Evolutionary conservation across 2,329 filamentous ascomycete genomes (phyloP).

Genomic region (Zymoseptoria ardabiliae): DNA sequence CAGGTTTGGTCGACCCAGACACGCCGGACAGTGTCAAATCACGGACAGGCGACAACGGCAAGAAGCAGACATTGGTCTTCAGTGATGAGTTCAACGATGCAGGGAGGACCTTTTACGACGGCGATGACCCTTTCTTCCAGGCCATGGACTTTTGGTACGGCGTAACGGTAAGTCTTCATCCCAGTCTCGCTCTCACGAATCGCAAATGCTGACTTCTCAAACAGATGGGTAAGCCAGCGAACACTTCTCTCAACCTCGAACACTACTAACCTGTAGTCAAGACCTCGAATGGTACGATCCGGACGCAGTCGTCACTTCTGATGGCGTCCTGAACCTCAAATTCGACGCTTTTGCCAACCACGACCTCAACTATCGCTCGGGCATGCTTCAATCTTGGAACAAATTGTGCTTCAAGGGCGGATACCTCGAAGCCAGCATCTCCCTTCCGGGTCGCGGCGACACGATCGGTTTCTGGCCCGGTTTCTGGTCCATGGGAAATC

Average conservation of each 20-base stretch:
- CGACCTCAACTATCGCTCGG: slow-evolving; percentile 44
- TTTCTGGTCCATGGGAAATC: slow-evolving; percentile 69
- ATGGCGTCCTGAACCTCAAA: slow-evolving; percentile 44
- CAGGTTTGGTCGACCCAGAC: slow-evolving; percentile 58
- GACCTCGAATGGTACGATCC: slow-evolving; percentile 53
- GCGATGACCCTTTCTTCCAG: slow-evolving; percentile 62
- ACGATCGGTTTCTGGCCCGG: slow-evolving; percentile 66
- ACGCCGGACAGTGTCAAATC: slow-evolving; percentile 53
- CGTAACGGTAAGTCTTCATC: slow-evolving; percentile 41
- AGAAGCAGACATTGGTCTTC: slow-evolving; percentile 56
- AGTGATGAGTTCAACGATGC: slow-evolving; percentile 65
- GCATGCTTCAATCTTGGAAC: slow-evolving; percentile 49
- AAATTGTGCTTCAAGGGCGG: slow-evolving; percentile 61
- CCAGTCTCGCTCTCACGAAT: neutral
- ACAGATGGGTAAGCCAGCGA: neutral
- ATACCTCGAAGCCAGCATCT: slow-evolving; percentile 62
- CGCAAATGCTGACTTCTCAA: neutral
- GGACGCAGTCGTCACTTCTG: slow-evolving; percentile 30
- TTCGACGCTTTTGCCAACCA: slow-evolving; percentile 62
- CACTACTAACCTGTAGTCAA: slow-evolving; percentile 24
- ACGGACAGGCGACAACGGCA: slow-evolving; percentile 52
- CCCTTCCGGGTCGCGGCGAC: slow-evolving; percentile 59
- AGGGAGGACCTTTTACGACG: slow-evolving; percentile 63
- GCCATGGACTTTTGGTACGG: slow-evolving; percentile 66
- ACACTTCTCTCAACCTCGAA: neutral